Conservation (phyloP, 2,329 filamentous ascomycete genomes). For the Fusarium floridanum region DNA sequence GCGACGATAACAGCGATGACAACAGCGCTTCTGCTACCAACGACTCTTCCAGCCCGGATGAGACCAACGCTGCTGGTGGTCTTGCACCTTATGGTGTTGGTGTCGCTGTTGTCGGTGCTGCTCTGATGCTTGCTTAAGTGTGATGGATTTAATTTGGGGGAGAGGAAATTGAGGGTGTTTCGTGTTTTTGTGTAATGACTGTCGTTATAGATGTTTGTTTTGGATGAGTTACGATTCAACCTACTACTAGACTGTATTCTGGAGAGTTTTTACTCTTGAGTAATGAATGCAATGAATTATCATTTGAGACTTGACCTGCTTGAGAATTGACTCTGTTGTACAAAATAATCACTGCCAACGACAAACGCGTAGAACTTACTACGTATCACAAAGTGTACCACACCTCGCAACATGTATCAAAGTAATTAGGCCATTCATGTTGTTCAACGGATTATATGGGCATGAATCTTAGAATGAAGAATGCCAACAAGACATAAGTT, state of each 20-base stretch:
- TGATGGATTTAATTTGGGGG: background rate
- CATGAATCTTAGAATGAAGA: too few species aligned
- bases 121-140: slow-evolving; percentile 37
- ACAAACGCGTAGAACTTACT: background rate
- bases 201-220: slow-evolving; percentile 4
- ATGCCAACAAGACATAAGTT: background rate
- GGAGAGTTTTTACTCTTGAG: background rate
- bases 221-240: slow-evolving; percentile 17
- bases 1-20: slow-evolving; percentile 5
- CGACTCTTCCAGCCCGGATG: slow-evolving; percentile 20
- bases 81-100: slow-evolving; percentile 34
- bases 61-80: slow-evolving; percentile 36
- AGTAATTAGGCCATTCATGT: background rate
- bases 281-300: background rate
- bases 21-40: slow-evolving; percentile 20
- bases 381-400: background rate
- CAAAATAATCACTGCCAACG: background rate
- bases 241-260: background rate
- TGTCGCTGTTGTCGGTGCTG: slow-evolving; percentile 34
- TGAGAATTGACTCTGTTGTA: background rate
- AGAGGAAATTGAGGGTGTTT: background rate
- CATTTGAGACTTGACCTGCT: background rate
- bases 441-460: background rate
- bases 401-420: background rate
- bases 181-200: background rate